These are phyloP conservation scores for Pilatotrama ljubarskyi DNA, from an alignment of 768 basidiomycete genomes.

Conservation along the genomic window DNA sequence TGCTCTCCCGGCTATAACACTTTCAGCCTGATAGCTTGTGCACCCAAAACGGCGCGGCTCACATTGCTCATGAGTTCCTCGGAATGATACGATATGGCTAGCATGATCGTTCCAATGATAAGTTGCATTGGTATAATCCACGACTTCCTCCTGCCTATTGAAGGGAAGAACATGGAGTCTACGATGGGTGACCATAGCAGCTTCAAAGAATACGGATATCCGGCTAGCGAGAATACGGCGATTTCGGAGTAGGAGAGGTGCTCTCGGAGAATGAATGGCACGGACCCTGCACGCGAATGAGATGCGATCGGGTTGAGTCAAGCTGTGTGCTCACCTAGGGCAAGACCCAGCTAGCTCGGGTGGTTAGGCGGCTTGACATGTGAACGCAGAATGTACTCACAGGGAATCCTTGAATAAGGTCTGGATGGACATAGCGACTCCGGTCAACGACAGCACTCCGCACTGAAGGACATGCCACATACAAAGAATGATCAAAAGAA, in stretches of 20 bases:
- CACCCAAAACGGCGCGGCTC: constrained; percentile 22
- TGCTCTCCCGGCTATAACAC: constrained; percentile 71
- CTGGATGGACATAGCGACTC: constrained; percentile 35
- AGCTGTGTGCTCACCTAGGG: constrained; percentile 58
- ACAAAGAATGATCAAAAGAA: constrained; percentile 86
- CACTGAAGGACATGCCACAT: constrained; percentile 35
- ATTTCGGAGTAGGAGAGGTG: constrained; percentile 97
- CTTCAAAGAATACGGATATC: constrained; percentile 96
- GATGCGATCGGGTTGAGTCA: constrained; percentile 7
- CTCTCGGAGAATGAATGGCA: constrained; percentile 94
- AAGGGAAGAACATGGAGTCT: constrained; percentile 82
- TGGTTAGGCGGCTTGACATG: not conserved
- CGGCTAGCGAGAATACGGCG: constrained; percentile 88
- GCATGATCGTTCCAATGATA: constrained; percentile 82
- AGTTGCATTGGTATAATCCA: constrained; percentile 99
- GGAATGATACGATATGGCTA: constrained; percentile 73
- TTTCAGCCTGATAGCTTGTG: constrained; percentile 15
- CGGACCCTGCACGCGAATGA: constrained; percentile 61
- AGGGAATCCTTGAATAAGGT: constrained; percentile 51
- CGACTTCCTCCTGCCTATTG: constrained; percentile 91
- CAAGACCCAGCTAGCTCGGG: constrained; percentile 70
- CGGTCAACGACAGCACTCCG: not conserved
- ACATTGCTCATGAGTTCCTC: constrained; percentile 81
- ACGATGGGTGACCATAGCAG: constrained; percentile 97
- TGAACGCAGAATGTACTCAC: constrained; percentile 17